These are phyloP conservation scores for Hypoxylon sp. DNA, from an alignment of 2,329 filamentous ascomycete species.

Conservation along the genomic window DNA sequence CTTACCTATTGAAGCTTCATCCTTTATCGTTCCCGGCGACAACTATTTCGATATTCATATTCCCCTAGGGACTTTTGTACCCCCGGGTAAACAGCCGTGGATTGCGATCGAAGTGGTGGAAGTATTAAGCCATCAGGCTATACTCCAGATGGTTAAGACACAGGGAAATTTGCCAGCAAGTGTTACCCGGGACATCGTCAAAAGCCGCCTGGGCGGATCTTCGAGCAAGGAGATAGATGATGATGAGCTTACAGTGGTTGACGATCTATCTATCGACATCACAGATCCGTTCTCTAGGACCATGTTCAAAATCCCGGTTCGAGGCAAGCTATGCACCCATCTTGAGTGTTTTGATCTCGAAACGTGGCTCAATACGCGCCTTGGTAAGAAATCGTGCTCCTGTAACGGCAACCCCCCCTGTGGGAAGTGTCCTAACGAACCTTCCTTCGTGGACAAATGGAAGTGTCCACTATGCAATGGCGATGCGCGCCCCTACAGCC, in stretches of 20 bases:
- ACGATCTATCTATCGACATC: constrained; percentile 73
- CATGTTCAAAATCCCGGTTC: constrained; percentile 79
- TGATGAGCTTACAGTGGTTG: constrained; percentile 75
- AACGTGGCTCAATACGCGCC: constrained; percentile 80
- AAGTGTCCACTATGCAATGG: constrained; percentile 85
- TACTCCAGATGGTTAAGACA: constrained; percentile 59
- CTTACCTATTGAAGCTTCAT: constrained; percentile 81
- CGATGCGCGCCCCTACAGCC: constrained; percentile 80
- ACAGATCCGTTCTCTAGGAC: constrained; percentile 75
- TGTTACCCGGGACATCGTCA: constrained; percentile 71
- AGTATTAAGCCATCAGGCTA: constrained; percentile 63
- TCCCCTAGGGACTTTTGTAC: constrained; percentile 40
- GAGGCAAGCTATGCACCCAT: constrained; percentile 79
- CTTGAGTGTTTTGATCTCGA: constrained; percentile 91
- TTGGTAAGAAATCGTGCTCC: constrained; percentile 58
- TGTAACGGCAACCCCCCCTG: constrained; percentile 59
- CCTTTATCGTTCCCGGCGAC: constrained; percentile 67
- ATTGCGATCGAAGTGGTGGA: constrained; percentile 80
- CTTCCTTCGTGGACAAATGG: constrained; percentile 79
- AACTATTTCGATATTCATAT: constrained; percentile 74
- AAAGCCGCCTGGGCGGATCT: constrained; percentile 58
- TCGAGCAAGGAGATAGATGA: constrained; percentile 60
- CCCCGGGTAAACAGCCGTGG: constrained; percentile 62
- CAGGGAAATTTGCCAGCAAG: constrained; percentile 59
- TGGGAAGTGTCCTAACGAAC: constrained; percentile 60